Base-by-base conservation (phyloP, 2,329 filamentous ascomycete species). In the Trichoderma koningiopsis region DNA sequence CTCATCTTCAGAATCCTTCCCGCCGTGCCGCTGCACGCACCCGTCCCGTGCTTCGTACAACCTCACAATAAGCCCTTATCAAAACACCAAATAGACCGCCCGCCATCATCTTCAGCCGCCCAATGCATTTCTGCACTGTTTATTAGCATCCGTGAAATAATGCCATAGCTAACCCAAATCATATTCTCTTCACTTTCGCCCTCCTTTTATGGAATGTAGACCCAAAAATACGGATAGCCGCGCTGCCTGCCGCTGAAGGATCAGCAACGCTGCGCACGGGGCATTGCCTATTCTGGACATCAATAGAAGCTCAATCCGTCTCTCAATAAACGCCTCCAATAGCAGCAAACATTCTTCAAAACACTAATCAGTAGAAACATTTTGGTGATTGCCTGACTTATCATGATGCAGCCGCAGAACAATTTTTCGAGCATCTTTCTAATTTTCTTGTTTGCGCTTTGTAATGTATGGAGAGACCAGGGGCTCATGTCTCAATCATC, bases 271-370 rank as follows among this genome's bases (percentile, higher is more conserved):
- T 52, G 57, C 35, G 52, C 35, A 70, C 40, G 57, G n/a, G 63
- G 62, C 61, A 71, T 72, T 73, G 65, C 76, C 78, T 70, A 70
- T 78, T 80, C 72, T 71, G 77, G 78, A 73, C 70, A 55, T 79
- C 76, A 80, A 80, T 80, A 80, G 76, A 75, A 70, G 24, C 70
- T 70, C 68, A 59, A 60, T 58, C 24, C 24, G 47, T 24, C 31
- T 19, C 68, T 78, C 74, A 78, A 79, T 78, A 77, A 66, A 73
- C 71, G 73, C 68, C 68, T 64, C 62, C 14, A 49, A 59, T 49
- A 33, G 33, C 24, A 22, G 43, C 68, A 69, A 69, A 69, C 68
- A 60, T 61, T 59, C 0, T 3, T 7, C 35, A 5, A 37, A 52
- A 16, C 37, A 55, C 24, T 22, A 40, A 57, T 24, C 47, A 43